A percentile compares a stretch with the other conserved stretches of the same genome.
Conservation (phyloP, 805 yeast genomes). For the Nakazawaea wyomingensis region DNA sequence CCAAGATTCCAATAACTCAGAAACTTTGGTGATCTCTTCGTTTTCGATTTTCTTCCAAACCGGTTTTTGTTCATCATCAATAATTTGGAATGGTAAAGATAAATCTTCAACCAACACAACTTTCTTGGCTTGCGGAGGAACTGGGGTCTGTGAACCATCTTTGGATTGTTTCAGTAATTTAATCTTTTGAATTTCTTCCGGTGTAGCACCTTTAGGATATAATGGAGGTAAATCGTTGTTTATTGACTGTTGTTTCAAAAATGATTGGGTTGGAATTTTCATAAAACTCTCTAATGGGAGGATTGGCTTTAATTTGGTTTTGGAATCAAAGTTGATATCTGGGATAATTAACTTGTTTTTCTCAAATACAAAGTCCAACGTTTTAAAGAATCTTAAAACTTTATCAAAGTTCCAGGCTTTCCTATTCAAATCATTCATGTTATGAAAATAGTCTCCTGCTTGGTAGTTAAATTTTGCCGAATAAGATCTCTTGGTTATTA, state of each 20-base stretch:
- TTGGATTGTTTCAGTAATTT: constrained; percentile 1
- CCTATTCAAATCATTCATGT: constrained; percentile 39
- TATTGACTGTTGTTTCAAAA: constrained; percentile 11
- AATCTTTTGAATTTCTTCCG: constrained; percentile 2
- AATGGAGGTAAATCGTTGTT: constrained; percentile 6
- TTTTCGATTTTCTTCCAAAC: constrained; percentile 18
- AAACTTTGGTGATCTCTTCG: constrained; percentile 19
- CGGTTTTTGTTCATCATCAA: constrained; percentile 19
- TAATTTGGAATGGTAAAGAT: constrained; percentile 22
- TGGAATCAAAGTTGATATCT: neutral
- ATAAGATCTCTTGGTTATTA: constrained; percentile 41
- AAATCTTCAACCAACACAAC: constrained; percentile 24
- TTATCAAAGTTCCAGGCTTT: constrained; percentile 60
- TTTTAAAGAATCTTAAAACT: constrained; percentile 49
- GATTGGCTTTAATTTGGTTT: neutral
- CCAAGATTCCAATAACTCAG: constrained; percentile 66
- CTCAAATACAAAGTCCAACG: constrained; percentile 35
- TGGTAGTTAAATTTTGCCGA: constrained; percentile 31
- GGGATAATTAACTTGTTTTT: neutral
- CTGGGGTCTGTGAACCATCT: neutral
- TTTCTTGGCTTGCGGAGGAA: constrained; percentile 2
- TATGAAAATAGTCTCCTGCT: constrained; percentile 40
- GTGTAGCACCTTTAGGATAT: constrained; percentile 11
- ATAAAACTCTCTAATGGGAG: neutral
- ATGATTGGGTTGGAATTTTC: neutral